phyloP scores from a whole-genome alignment of 2,329 filamentous ascomycete species.

The Alternaria viburni region DNA sequence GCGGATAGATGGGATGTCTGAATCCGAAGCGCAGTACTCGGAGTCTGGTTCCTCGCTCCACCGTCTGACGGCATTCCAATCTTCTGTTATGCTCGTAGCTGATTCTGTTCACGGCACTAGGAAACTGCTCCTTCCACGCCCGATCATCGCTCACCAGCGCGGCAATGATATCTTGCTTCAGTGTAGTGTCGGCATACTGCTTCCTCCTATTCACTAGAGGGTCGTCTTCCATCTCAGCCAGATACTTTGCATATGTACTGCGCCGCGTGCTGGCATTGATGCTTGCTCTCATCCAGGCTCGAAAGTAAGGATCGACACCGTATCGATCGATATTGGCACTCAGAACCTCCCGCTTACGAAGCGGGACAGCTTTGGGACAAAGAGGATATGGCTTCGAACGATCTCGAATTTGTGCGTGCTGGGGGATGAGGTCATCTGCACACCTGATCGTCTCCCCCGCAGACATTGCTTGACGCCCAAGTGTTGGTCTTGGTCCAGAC shows the following conservation, averaged over 20 bases:
- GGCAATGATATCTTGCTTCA: constrained; percentile 4
- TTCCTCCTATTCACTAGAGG: constrained; percentile 30
- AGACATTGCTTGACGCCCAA: constrained; percentile 13
- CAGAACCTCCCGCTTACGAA: constrained; percentile 25
- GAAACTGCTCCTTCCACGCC: constrained; percentile 18
- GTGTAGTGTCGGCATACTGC: constrained; percentile 19
- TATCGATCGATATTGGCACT: constrained; percentile 26
- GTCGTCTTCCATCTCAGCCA: constrained; percentile 33
- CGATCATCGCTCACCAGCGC: constrained; percentile 9
- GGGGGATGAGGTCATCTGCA: neutral
- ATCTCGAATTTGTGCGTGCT: constrained; percentile 21
- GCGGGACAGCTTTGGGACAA: constrained; percentile 35
- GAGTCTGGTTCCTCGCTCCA: constrained; percentile 28
- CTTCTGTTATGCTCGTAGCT: constrained; percentile 34
- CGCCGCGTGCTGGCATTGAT: constrained; percentile 28
- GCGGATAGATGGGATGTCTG: constrained; percentile 29
- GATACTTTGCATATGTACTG: constrained; percentile 31
- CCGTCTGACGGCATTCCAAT: constrained; percentile 31
- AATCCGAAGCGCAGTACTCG: constrained; percentile 31
- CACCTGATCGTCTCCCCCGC: neutral
- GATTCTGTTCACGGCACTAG: constrained; percentile 20
- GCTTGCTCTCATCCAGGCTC: constrained; percentile 32
- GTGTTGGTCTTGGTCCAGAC: constrained; percentile 5
- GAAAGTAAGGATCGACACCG: constrained; percentile 33
- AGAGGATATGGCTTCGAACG: constrained; percentile 27